These are phyloP conservation scores for Alternaria consortialis DNA, from an alignment of 2,329 filamentous ascomycete genomes.

Conservation along the genomic window DNA sequence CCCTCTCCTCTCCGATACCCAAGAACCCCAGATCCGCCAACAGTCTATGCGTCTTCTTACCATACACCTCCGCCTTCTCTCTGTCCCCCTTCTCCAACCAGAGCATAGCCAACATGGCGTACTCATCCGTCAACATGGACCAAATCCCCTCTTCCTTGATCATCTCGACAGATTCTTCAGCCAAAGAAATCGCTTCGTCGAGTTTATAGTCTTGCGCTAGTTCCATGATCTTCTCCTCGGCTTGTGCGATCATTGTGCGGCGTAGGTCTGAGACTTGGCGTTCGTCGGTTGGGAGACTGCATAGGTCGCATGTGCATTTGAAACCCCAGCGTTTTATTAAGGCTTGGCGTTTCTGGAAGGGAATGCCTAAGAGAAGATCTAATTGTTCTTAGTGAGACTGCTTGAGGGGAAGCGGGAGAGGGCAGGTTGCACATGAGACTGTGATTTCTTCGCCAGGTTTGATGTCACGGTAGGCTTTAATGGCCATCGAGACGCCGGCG, in stretches of 20 bases:
- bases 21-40: conserved; percentile 29
- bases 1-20: conserved; percentile 16
- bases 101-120: conserved; percentile 29
- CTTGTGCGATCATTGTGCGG: conserved; percentile 20
- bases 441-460: conserved; percentile 36
- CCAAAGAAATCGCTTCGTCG: conserved; percentile 19
- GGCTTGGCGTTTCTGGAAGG: conserved; percentile 13
- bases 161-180: conserved; percentile 22
- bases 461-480: conserved; percentile 36
- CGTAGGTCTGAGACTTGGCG: conserved; percentile 25
- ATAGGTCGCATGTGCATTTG: conserved; percentile 34
- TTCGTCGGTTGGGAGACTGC: conserved; percentile 5
- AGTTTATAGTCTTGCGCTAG: conserved; percentile 9
- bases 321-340: conserved; percentile 34
- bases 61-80: conserved; percentile 22
- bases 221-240: conserved; percentile 16
- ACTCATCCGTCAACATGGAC: conserved; percentile 27
- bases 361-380: conserved; percentile 31
- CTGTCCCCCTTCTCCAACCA: conserved; percentile 19
- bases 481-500: conserved; percentile 28
- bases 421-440: conserved; percentile 24
- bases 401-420: not conserved
- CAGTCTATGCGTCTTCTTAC: conserved; percentile 6
- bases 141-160: conserved; percentile 26
- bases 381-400: not conserved